Evolutionary conservation across 108 stramenopile species (phyloP), one percentile per base, ranked within the genome.

Genomic region (Cyclotella baltica): DNA sequence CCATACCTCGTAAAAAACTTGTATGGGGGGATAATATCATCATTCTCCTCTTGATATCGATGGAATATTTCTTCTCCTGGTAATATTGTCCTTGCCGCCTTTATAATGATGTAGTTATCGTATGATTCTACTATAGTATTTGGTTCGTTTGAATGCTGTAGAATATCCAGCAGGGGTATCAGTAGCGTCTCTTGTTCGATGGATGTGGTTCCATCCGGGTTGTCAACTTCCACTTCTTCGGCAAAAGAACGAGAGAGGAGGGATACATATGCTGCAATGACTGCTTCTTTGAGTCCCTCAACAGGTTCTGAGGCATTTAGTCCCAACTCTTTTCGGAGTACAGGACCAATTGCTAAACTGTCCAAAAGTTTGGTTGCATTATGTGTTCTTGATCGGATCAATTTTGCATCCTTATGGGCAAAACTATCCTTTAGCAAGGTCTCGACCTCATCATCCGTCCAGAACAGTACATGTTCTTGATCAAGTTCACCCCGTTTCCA

Each of bases 1-100:
- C 93, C 93, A 85, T 88, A 93, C 33, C 88, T 70, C 0, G 89
- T 91, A 57, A 90, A 93, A 56, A 91, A 93, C 16, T 91, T 86
- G 22, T 89, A 78, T 43, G 85, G 86, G 15, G 93, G 93, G 83
- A 93, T 92, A 27, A 70, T 80, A 51, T 88, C 88, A 31, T 93
- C 92, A 57, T 85, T 73, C 48, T 93, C 93, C 25, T 87, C 87
- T 67, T 85, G 89, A 77, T 93, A 93, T 52, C 81, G 84, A 67
- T 93, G 91, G 18, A 77, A 83, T 9, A 93, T 50, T 75, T 93
- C 93, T 50, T 89, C 87, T 3, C 85, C 89, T 0, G 77, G 69
- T 11, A 28, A 34, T 50, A 93, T 78, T 19, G 66, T 52, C 10
- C 83, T 53, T 38, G 78, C 46, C 0, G 93, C 93, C 35, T 87